Evolutionary conservation across 495 filamentous ascomycete species (phyloP), one percentile per base, ranked within the genome.

Genomic region (Tirmania nivea): DNA sequence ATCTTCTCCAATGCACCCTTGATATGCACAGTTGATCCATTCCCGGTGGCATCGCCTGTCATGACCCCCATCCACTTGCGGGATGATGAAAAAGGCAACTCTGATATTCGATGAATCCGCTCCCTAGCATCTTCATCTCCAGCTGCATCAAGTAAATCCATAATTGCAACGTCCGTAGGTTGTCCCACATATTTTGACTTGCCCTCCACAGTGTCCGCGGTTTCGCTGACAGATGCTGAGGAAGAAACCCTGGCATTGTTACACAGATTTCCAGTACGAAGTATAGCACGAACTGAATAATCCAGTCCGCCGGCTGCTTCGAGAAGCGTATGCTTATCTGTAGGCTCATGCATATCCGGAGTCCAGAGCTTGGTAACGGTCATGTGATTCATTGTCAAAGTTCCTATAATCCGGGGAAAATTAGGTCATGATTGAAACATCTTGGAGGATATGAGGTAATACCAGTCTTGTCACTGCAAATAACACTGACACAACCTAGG

Each of bases 401-500:
- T 97, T 20, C 89, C 84, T 78, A 51, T 34, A 17, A 17, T 37
- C 25, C 25, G 25, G 25, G 25, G 25, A 31, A 31, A 3, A 31
- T 31, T 21, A 19, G 51, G 19, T 50, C 49, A 57, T 17, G 42
- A 49, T 54, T 54, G 61, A 52, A 35, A 17, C 25, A 31, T 0
- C 7, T 31, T 31, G 25, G 25, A 16, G 21, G 35, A 51, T 8
- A n/a, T 25, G 42, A 50, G 31, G 16, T 34, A 61, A 48, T 67
- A 76, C 78, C 81, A 17, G 90, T 99, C 69, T 99, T 99, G 69
- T 99, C 90, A 63, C 85, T 94, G 69, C 90, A 99, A 31, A 99
- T 84, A 49, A 99, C 90, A 65, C 95, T 96, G 34, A 99, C 90
- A 47, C 85, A 93, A 17, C 92, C 90, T n/a, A 99, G 70, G 5